Evolutionary conservation across 495 filamentous ascomycete species (phyloP), one percentile per base, ranked within the genome.

Genomic region (Cercophora newfieldiana): DNA sequence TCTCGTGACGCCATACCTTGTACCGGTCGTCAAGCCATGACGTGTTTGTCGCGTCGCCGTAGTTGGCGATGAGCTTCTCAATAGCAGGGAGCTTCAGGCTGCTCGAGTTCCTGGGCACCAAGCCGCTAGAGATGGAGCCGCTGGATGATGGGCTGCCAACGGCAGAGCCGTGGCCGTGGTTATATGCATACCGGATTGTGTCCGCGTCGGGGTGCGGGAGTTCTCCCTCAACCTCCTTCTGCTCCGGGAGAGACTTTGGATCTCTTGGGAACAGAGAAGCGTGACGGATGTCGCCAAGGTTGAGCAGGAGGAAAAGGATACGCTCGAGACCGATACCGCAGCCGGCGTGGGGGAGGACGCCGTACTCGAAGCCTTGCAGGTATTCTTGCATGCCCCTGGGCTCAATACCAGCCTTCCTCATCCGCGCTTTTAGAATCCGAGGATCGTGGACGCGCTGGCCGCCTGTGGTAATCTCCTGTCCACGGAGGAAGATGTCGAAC

Each of bases 401-500:
- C 66, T 93, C 87, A 33, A 97, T 87, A 47, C 91, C 91, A 22
- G 86, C 80, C 28, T 83, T 83, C 68, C 86, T 84, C 91, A 97
- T 92, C 51, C 89, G 88, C 66, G 90, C 84, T 33, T 88, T 82
- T n/a, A 97, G 81, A 69, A 91, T 85, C 25, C 82, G 76, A 0
- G 92, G 83, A 61, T 93, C 88, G 75, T 97, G 91, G 66, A 97
- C 91, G 86, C 94, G 91, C 75, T 97, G 93, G 8, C 93, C 94
- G 59, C 94, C 93, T 1, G 89, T 91, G 4, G 94, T 87, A 67
- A 97, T 96, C 74, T 97, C 94, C 73, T 97, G 94, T 5, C 94
- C 94, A 12, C 94, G 91, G 59, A 97, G 84, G 79, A 97, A 97
- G 71, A 97, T 94, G 76, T 97, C 93, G 68, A 97, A 97, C 0